Percentiles rank a stretch among this genome's conserved stretches.
Evolutionary conservation across 2,329 filamentous ascomycete genomes (phyloP).

Genomic region (Exophiala dermatitidis): DNA sequence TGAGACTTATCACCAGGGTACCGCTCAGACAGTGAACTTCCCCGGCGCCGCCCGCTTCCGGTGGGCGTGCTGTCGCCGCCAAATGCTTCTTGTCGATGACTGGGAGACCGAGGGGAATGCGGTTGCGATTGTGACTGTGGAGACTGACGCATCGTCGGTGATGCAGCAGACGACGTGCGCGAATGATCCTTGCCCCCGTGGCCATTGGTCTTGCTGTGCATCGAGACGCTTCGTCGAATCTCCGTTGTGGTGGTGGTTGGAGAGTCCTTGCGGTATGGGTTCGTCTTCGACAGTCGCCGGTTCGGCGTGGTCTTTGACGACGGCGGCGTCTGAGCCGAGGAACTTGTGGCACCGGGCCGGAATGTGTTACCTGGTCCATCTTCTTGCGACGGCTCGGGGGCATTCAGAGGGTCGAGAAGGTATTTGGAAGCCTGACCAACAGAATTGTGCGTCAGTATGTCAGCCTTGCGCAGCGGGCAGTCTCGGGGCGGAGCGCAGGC

Average conservation of each 20-base stretch:
- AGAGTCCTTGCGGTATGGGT: slow-evolving; percentile 24
- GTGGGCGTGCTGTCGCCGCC: slow-evolving; percentile 3
- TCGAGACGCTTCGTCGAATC: slow-evolving; percentile 15
- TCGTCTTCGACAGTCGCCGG: slow-evolving; percentile 21
- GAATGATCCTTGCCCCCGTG: slow-evolving; percentile 37
- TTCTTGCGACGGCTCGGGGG: slow-evolving; percentile 60
- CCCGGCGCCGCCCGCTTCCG: slow-evolving; percentile 28
- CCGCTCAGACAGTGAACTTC: slow-evolving; percentile 38
- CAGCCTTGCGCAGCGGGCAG: slow-evolving; percentile 3
- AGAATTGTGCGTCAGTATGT: background rate
- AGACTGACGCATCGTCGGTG: slow-evolving; percentile 35
- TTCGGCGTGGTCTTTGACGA: slow-evolving; percentile 5
- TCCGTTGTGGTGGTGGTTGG: slow-evolving; percentile 6
- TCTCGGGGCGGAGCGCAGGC: background rate
- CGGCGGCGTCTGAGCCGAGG: slow-evolving; percentile 13
- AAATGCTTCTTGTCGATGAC: slow-evolving; percentile 22
- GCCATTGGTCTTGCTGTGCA: slow-evolving; percentile 13
- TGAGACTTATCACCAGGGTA: slow-evolving; percentile 25
- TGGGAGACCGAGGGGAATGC: slow-evolving; percentile 11
- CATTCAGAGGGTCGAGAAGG: slow-evolving; percentile 62
- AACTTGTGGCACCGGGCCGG: slow-evolving; percentile 18
- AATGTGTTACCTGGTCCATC: slow-evolving; percentile 58
- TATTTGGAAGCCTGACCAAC: slow-evolving; percentile 54
- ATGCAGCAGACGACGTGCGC: slow-evolving; percentile 50
- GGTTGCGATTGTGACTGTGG: slow-evolving; percentile 16